These are phyloP conservation scores for Lenzites betulinus DNA, from an alignment of 768 basidiomycete genomes.

Conservation along the genomic window DNA sequence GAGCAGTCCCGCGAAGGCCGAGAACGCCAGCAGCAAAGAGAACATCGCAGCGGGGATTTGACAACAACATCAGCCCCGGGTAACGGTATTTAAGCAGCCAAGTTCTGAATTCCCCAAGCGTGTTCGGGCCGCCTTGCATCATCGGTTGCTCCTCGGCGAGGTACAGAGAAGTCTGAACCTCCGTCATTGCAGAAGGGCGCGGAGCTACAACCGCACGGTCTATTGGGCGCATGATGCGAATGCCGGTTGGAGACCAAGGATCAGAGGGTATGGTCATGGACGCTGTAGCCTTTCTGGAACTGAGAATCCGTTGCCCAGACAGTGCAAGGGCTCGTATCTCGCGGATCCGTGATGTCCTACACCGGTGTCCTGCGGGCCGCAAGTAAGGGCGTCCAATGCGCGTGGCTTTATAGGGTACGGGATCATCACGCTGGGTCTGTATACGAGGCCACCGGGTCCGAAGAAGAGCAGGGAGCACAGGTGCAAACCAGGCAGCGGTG, in stretches of 20 bases:
- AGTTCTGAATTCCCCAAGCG: not conserved
- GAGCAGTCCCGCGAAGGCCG: constrained; percentile 11
- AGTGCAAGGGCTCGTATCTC: not conserved
- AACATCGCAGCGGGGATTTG: constrained; percentile 16
- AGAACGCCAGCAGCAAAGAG: constrained; percentile 7
- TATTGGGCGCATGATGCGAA: not conserved
- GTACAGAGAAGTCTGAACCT: not conserved
- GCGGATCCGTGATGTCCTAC: not conserved
- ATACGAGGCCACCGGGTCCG: not conserved
- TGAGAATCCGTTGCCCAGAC: not conserved
- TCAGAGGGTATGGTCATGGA: not conserved
- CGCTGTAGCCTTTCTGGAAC: not conserved
- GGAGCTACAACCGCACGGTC: not conserved
- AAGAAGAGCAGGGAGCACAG: constrained; percentile 1
- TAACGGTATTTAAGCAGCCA: not conserved
- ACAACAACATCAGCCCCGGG: not conserved
- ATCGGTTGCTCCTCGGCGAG: constrained; percentile 17
- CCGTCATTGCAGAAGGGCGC: not conserved
- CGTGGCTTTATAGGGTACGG: not conserved
- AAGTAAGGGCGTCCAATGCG: not conserved
- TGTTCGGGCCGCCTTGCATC: constrained; percentile 9
- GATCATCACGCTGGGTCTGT: not conserved
- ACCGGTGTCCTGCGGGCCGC: not conserved
- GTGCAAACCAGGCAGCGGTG: not conserved
- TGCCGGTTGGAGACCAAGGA: not conserved